Percentiles rank a stretch among this genome's conserved stretches.
Evolutionary conservation across 1,284 basidiomycete species (phyloP).

Genomic region (Austroboletus rostrupii): DNA sequence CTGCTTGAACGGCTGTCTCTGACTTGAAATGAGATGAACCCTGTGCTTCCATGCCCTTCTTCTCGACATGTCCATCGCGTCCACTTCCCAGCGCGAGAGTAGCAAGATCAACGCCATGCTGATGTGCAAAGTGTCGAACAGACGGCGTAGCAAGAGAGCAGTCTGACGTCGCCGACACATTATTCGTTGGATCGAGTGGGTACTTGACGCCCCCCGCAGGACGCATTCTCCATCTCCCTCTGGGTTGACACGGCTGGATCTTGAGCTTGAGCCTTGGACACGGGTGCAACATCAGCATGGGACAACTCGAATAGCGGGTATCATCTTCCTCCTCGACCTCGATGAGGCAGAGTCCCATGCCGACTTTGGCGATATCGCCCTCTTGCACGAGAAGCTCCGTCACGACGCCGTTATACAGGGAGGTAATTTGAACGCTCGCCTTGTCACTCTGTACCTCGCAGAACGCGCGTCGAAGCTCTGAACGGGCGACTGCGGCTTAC

Average conservation of each 20-base stretch:
- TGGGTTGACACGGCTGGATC: slow-evolving; percentile 8
- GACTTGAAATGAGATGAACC: background rate
- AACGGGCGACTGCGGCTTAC: slow-evolving; percentile 59
- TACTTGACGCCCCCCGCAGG: slow-evolving; percentile 37
- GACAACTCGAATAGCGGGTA: background rate
- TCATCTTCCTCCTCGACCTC: slow-evolving; percentile 64
- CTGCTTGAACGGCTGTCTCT: background rate
- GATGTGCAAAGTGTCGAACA: slow-evolving; percentile 72
- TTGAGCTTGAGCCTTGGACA: background rate
- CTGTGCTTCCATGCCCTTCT: slow-evolving; percentile 61
- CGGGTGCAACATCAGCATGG: no score
- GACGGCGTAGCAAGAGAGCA: slow-evolving; percentile 71
- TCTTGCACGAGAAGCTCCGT: slow-evolving; percentile 72
- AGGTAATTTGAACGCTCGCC: slow-evolving; percentile 90
- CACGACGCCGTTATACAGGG: slow-evolving; percentile 79
- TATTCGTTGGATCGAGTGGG: slow-evolving; percentile 60
- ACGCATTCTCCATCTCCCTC: background rate
- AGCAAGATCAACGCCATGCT: slow-evolving; percentile 60
- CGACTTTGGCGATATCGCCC: slow-evolving; percentile 87
- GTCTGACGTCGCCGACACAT: slow-evolving; percentile 8
- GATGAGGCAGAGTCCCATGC: slow-evolving; percentile 78
- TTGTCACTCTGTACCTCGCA: slow-evolving; percentile 97
- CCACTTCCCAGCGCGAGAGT: slow-evolving; percentile 68
- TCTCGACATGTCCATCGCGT: slow-evolving; percentile 73
- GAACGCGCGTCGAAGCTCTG: slow-evolving; percentile 81